Evolutionary conservation across 2,329 filamentous ascomycete genomes (phyloP).

Genomic region (Fusarium poae): DNA sequence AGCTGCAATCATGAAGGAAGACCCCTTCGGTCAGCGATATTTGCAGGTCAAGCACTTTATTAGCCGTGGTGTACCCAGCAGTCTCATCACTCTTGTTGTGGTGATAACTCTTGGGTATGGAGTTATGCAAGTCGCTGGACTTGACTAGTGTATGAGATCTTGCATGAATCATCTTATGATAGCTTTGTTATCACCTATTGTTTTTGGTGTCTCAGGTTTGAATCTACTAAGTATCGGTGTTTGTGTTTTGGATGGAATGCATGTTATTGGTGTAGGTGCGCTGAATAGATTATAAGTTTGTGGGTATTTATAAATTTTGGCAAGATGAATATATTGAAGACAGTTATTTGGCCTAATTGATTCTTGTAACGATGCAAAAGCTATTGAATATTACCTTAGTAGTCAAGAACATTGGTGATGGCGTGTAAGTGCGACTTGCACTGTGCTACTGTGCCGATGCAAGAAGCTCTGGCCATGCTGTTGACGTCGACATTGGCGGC

Average conservation of each 20-base stretch:
- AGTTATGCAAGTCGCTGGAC: conserved; percentile 81
- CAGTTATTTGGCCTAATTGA: not conserved
- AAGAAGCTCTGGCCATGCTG: conserved; percentile 47
- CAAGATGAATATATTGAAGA: not conserved
- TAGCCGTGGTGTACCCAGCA: conserved; percentile 89
- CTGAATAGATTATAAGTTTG: conserved; percentile 17
- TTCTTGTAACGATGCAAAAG: not conserved
- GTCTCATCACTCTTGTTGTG: conserved; percentile 82
- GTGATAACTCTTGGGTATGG: conserved; percentile 92
- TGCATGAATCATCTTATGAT: not conserved
- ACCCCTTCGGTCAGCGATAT: conserved; percentile 91
- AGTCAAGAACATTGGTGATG: not conserved
- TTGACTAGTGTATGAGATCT: conserved; percentile 56
- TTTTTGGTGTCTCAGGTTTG: conserved; percentile 1
- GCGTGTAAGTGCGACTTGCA: conserved; percentile 31
- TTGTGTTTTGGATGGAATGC: conserved; percentile 6
- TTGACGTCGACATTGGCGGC: conserved; percentile 50
- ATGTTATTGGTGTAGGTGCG: conserved; percentile 34
- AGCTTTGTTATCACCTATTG: not conserved
- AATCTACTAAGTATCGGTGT: too few relatives aligned
- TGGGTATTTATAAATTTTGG: not conserved
- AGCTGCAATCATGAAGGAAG: conserved; percentile 99
- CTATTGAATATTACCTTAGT: not conserved
- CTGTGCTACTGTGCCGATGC: conserved; percentile 43
- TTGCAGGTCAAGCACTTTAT: conserved; percentile 94